Conservation (phyloP, 2,329 filamentous ascomycete species). For the Dissoconium aciculare region DNA sequence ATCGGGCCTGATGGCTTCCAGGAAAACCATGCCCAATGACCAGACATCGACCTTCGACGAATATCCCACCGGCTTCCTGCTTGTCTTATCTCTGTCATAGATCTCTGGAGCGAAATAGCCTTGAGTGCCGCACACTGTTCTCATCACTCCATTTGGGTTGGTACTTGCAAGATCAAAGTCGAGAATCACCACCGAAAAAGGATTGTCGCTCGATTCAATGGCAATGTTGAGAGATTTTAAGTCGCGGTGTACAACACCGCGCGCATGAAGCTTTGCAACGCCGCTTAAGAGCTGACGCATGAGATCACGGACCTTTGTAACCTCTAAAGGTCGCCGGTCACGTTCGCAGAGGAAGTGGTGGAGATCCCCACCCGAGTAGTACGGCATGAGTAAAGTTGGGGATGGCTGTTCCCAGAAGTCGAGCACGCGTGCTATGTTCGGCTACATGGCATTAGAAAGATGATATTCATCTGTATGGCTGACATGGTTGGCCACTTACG, state of each 20-base stretch:
- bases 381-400: background rate
- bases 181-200: background rate
- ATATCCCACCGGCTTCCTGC: background rate
- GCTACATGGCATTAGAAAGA: background rate
- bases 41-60: background rate
- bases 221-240: background rate
- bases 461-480: background rate
- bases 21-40: background rate
- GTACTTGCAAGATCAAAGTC: background rate
- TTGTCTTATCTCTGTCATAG: too few species aligned
- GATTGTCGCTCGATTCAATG: background rate
- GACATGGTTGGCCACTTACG: background rate
- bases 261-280: background rate
- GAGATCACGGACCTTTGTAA: background rate
- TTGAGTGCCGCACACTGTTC: background rate
- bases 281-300: background rate
- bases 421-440: background rate
- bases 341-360: too few species aligned
- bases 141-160: background rate
- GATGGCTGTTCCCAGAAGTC: background rate
- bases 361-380: background rate
- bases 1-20: background rate
- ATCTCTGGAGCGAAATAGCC: background rate
- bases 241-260: background rate
- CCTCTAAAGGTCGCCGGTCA: background rate